Percentiles rank a stretch among this genome's conserved stretches.
Conservation (phyloP, 169 alveolate species). For the Miamiensis avidus region DNA sequence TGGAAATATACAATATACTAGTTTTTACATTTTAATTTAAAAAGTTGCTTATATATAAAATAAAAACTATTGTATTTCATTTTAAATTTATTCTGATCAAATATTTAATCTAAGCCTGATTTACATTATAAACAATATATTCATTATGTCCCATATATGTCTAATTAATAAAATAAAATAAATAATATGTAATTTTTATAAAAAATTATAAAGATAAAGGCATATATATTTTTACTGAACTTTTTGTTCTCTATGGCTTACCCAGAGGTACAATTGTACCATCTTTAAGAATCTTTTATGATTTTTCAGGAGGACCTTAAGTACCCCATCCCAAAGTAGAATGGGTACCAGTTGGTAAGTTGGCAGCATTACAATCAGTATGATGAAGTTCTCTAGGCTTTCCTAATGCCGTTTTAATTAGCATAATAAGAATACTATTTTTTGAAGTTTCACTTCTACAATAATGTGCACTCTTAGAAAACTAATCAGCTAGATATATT, state of each 20-base stretch:
- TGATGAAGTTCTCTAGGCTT: conserved; percentile 64
- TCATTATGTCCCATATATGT: conserved; percentile 68
- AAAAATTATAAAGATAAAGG: neutral
- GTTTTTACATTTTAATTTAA: too few relatives aligned
- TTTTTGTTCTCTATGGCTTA: conserved; percentile 28
- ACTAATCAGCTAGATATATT: neutral
- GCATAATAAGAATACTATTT: conserved; percentile 42
- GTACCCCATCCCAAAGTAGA: conserved; percentile 55
- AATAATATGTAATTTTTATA: neutral
- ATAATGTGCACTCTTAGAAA: neutral
- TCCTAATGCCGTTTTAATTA: conserved; percentile 91
- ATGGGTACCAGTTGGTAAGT: conserved; percentile 51
- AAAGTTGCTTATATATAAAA: too few relatives aligned
- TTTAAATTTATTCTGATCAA: conserved; percentile 60
- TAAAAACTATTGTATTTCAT: too few relatives aligned
- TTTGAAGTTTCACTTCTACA: neutral
- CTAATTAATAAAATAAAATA: neutral
- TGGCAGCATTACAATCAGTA: conserved; percentile 78
- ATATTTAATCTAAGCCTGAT: conserved; percentile 61
- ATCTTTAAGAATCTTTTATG: conserved; percentile 33
- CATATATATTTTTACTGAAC: conserved; percentile 31
- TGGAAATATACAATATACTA: too few relatives aligned
- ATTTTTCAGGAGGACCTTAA: conserved; percentile 42
- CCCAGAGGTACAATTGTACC: conserved; percentile 45
- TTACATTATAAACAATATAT: conserved; percentile 76